These are phyloP conservation scores for Trametes gibbosa DNA, from an alignment of 768 basidiomycete genomes.

Conservation along the genomic window DNA sequence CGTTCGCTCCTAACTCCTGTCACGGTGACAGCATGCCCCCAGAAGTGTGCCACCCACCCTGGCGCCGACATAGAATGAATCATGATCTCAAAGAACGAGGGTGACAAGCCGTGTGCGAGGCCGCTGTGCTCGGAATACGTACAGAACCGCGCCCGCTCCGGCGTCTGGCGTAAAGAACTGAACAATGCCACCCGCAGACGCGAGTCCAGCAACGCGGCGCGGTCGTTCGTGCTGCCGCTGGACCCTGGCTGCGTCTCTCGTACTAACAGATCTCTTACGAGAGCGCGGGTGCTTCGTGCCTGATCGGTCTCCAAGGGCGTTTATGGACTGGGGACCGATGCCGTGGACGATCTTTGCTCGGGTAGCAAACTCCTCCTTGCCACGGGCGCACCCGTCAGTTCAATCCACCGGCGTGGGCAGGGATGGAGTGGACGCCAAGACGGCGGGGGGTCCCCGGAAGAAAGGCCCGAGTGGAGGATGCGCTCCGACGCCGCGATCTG, in stretches of 20 bases:
- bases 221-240: too few species aligned
- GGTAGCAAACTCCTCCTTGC: background rate
- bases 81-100: slow-evolving; percentile 8
- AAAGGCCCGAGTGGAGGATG: background rate
- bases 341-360: background rate
- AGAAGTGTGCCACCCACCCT: background rate
- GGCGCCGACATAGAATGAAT: background rate
- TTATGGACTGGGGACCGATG: background rate
- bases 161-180: background rate
- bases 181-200: background rate
- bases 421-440: too few species aligned
- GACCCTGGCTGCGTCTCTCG: background rate
- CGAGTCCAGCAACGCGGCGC: background rate
- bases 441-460: too few species aligned
- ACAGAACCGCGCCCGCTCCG: slow-evolving; percentile 3
- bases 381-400: background rate
- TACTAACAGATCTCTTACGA: background rate
- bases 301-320: slow-evolving; percentile 12
- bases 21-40: background rate
- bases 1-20: background rate
- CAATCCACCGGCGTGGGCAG: too few species aligned
- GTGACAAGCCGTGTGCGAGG: slow-evolving; percentile 12
- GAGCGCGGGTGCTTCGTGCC: background rate
- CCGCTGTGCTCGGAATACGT: slow-evolving; percentile 8
- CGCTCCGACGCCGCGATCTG: too few species aligned